Evolutionary conservation across 768 basidiomycete genomes (phyloP).

Genomic region (Agrocybe chaxingu): DNA sequence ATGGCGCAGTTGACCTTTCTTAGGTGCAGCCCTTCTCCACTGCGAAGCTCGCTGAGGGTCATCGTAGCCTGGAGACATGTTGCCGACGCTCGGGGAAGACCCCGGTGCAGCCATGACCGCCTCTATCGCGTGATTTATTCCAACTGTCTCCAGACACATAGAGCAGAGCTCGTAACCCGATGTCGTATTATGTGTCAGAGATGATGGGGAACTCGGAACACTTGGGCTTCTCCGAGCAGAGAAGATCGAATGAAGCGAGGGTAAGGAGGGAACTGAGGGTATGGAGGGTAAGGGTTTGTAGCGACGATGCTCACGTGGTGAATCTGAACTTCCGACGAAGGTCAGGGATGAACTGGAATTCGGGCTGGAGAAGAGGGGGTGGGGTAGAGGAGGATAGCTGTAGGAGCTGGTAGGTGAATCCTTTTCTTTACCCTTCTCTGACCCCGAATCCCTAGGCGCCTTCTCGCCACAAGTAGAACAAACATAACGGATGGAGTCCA

Average conservation of each 20-base stretch:
- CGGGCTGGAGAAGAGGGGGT: conserved; percentile 23
- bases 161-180: conserved; percentile 84
- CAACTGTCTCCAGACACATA: conserved; percentile 72
- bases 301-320: conserved; percentile 21
- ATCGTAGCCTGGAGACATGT: conserved; percentile 49
- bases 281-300: conserved; percentile 41
- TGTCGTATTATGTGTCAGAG: conserved; percentile 10
- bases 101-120: conserved; percentile 45
- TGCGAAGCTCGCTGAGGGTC: conserved; percentile 52
- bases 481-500: conserved; percentile 87
- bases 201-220: conserved; percentile 15
- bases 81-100: conserved; percentile 37
- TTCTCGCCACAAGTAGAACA: conserved; percentile 88
- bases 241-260: conserved; percentile 16
- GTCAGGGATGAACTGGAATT: conserved; percentile 36
- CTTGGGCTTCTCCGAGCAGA: conserved; percentile 15
- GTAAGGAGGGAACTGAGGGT: conserved; percentile 35
- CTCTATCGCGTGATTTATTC: conserved; percentile 75
- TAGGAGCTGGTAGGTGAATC: conserved; percentile 30
- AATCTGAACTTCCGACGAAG: conserved; percentile 28
- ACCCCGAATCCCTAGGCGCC: conserved; percentile 33
- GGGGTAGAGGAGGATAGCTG: conserved; percentile 29
- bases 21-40: conserved; percentile 67
- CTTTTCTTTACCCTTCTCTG: conserved; percentile 50
- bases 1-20: conserved; percentile 78